Percentiles rank a stretch among this genome's conserved stretches.
Evolutionary conservation across 352 stramenopile species (phyloP).

Genomic region (Pythium biforme): DNA sequence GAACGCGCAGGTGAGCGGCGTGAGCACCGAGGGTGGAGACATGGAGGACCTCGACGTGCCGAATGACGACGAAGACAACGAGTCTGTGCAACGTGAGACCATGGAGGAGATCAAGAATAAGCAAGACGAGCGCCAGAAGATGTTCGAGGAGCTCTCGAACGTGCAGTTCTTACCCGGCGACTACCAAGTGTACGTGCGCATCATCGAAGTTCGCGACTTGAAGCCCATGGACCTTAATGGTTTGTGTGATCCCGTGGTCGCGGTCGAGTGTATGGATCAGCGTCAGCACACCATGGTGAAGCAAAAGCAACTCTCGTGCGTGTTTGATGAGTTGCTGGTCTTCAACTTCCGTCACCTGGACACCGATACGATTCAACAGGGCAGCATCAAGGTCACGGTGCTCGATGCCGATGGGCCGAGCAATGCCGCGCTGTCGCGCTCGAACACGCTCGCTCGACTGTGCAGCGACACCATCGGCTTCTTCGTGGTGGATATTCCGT

Average conservation of each 20-base stretch:
- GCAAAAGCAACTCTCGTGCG: constrained; percentile 78
- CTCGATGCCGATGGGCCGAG: constrained; percentile 68
- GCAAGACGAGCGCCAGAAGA: constrained; percentile 73
- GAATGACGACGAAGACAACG: constrained; percentile 35
- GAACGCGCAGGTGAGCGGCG: constrained; percentile 16
- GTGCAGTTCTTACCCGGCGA: constrained; percentile 79
- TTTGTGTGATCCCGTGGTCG: constrained; percentile 85
- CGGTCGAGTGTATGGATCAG: constrained; percentile 81
- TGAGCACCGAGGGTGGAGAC: constrained; percentile 16
- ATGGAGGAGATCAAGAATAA: constrained; percentile 59
- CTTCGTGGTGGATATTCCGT: constrained; percentile 82
- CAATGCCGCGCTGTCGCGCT: constrained; percentile 22
- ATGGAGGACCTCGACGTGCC: constrained; percentile 26
- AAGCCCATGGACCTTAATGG: constrained; percentile 85
- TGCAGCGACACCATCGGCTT: constrained; percentile 85
- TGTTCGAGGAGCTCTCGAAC: constrained; percentile 68
- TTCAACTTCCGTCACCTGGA: constrained; percentile 86
- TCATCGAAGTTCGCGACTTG: constrained; percentile 91
- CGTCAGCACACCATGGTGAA: constrained; percentile 80
- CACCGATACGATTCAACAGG: constrained; percentile 69
- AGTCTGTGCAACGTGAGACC: constrained; percentile 45
- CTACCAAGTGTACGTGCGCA: constrained; percentile 83
- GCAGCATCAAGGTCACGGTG: constrained; percentile 80
- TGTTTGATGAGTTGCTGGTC: constrained; percentile 91
- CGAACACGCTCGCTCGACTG: constrained; percentile 29